Evolutionary conservation across 208 protist genomes (phyloP).

Genomic region (Trypanosomatidae sp.): DNA sequence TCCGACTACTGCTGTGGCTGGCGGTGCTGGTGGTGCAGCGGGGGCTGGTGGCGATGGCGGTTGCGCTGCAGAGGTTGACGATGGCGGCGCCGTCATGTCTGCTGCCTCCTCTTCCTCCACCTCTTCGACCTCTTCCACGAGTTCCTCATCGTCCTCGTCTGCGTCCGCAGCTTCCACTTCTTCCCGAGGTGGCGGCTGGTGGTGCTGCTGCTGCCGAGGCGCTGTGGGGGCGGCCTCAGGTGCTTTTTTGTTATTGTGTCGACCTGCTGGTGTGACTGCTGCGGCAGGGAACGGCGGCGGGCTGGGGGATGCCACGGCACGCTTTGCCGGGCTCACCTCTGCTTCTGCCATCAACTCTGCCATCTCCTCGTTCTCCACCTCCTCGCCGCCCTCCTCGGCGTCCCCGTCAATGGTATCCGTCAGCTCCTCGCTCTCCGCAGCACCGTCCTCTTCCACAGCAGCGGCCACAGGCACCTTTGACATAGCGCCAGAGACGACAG

Average conservation of each 20-base stretch:
- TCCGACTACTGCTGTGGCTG: slow-evolving; percentile 14
- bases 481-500: not conserved
- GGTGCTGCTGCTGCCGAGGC: slow-evolving; percentile 3
- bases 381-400: slow-evolving; percentile 19
- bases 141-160: slow-evolving; percentile 22
- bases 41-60: slow-evolving; percentile 1
- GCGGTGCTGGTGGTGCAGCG: slow-evolving; percentile 4
- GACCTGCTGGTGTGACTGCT: slow-evolving; percentile 4
- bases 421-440: slow-evolving; percentile 35
- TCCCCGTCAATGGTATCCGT: slow-evolving; percentile 23
- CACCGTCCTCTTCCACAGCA: slow-evolving; percentile 10
- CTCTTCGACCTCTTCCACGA: slow-evolving; percentile 34
- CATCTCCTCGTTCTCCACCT: slow-evolving; percentile 24
- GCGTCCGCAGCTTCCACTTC: not conserved
- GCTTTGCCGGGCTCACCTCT: slow-evolving; percentile 5
- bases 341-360: slow-evolving; percentile 16
- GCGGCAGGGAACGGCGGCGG: not conserved
- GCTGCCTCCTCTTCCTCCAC: slow-evolving; percentile 28
- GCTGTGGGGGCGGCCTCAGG: slow-evolving; percentile 1
- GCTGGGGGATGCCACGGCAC: not conserved
- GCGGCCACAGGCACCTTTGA: not conserved
- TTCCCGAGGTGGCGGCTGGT: not conserved
- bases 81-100: not conserved
- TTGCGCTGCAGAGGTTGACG: not conserved
- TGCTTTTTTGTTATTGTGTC: not conserved